Base-by-base conservation (phyloP, 768 basidiomycete genomes). In the Macrolepiota dolichaula region DNA sequence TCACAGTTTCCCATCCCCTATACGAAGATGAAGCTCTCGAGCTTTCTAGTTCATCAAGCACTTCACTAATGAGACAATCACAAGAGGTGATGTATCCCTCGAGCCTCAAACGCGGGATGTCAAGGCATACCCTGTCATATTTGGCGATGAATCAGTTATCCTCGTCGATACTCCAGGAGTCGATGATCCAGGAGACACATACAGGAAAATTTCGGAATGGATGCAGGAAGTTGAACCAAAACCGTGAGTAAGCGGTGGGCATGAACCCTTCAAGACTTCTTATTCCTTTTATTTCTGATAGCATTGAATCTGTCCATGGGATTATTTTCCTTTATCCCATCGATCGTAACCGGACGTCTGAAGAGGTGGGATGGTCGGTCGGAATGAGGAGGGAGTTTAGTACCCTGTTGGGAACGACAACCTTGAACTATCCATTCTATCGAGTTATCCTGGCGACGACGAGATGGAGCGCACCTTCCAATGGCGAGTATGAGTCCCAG, bases 101-200 rank as follows among this genome's bases (percentile, higher is more conserved):
- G 24, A n/a, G 7, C 47, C 56, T 13, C n/a, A 38, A 19, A 57
- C 47, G 15, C n/a, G 25, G 12, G 0, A 27, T 11, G 13, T 57
- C 32, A 19, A 12, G 10, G 46, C 49, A 38, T 50, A 57, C 19
- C 24, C 32, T 15, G 46, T 37, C 32, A 22, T n/a, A 32, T 19
- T 57, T 19, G 47, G 25, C 9, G 32, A 35, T 24, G 22, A 57
- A 25, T 35, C 32, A 6, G 17, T 50, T 35, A 37, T 25, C 17
- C 22, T 57, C 19, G 47, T 57, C 15, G 56, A 57, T 24, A 49
- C 56, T 6, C 56, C 56, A 15, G 47, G 56, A 4, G 22, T 57
- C n/a, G 47, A 57, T 27, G 6, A 15, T 17, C n/a, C 47, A 24
- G 36, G 17, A 9, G 3, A 22, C 35, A 13, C 36, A 12, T 57